A percentile compares a stretch with the other conserved stretches of the same genome.
Conservation (phyloP, 352 stramenopile species). For the Globisporangium nagaii region DNA sequence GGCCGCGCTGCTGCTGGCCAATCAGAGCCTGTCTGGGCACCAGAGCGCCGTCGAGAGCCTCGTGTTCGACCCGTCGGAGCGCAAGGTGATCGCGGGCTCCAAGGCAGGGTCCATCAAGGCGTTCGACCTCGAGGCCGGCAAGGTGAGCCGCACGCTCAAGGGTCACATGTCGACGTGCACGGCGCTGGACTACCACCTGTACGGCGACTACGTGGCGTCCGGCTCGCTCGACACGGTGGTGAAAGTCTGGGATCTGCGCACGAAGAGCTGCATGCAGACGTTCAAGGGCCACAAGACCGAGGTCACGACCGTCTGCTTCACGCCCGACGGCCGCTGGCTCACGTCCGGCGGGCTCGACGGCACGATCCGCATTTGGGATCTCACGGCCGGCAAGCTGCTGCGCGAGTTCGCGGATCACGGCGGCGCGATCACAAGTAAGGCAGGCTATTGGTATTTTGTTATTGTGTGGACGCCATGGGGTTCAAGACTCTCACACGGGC, state of each 20-base stretch:
- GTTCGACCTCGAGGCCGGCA: constrained; percentile 76
- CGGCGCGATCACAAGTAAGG: constrained; percentile 57
- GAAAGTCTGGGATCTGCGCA: constrained; percentile 84
- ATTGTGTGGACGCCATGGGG: neutral
- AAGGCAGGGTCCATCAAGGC: constrained; percentile 82
- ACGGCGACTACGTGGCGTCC: constrained; percentile 82
- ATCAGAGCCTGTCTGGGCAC: constrained; percentile 67
- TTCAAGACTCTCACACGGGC: too few species aligned
- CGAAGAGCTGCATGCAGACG: constrained; percentile 83
- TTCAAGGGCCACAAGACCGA: constrained; percentile 80
- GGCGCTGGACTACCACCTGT: constrained; percentile 79
- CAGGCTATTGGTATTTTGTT: neutral
- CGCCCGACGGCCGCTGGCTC: constrained; percentile 76
- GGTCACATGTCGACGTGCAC: constrained; percentile 83
- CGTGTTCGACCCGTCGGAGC: constrained; percentile 75
- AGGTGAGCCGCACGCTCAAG: constrained; percentile 75
- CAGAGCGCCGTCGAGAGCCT: constrained; percentile 75
- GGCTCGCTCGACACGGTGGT: constrained; percentile 79
- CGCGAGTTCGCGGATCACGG: constrained; percentile 71
- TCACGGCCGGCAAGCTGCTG: constrained; percentile 72
- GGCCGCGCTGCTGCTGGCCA: neutral
- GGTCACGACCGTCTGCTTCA: constrained; percentile 75
- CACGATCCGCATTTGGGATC: constrained; percentile 82
- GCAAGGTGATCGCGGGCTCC: constrained; percentile 69
- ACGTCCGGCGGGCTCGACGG: constrained; percentile 70